Base-by-base conservation (phyloP, 495 filamentous ascomycete species). In the Gamarada debralockiae region DNA sequence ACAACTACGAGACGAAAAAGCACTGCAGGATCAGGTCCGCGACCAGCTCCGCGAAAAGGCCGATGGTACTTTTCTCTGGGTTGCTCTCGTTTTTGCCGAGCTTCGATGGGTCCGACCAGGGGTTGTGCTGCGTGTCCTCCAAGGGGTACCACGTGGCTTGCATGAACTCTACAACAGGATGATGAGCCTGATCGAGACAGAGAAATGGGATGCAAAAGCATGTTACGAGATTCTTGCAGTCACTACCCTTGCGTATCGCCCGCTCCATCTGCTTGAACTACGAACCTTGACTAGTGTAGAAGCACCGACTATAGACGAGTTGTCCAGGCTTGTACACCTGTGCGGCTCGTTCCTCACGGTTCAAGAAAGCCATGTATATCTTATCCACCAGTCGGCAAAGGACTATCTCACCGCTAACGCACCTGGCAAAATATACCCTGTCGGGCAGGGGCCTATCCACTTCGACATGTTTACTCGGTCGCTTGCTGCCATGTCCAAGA, bases 1-100 rank as follows among this genome's bases (percentile, higher is more conserved):
- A 53, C 14, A 34, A 59, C 15, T 56, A 38, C 6, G n/a, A n/a
- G n/a, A 34, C n/a, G 15, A 48, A 15, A 48, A 36, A 36, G 24
- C 3, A 33, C 45, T 48, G 14, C 4, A 36, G 56, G 60, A 17
- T 46, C 29, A 22, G 57, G 65, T 56, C 37, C 54, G 21, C 37
- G 40, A 25, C 39, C 50, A 24, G 18, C 25, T 69, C 13, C 43
- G 31, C 14, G 42, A 10, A 45, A 66, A 67, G 12, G 61, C 63
- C 15, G 52, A 67, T 50, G 52, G 46, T 21, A 69, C 65, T 8
- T 69, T 69, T 40, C 58, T 69, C 34, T 69, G 63, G 60, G 66
- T 60, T 33, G 57, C 65, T 47, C 58, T 69, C 24, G 56, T 66
- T 24, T 60, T 58, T 27, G 40, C 59, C 50, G 52, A 60, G 7